Base-by-base conservation (phyloP, 768 basidiomycete genomes). In the Imleria badia region DNA sequence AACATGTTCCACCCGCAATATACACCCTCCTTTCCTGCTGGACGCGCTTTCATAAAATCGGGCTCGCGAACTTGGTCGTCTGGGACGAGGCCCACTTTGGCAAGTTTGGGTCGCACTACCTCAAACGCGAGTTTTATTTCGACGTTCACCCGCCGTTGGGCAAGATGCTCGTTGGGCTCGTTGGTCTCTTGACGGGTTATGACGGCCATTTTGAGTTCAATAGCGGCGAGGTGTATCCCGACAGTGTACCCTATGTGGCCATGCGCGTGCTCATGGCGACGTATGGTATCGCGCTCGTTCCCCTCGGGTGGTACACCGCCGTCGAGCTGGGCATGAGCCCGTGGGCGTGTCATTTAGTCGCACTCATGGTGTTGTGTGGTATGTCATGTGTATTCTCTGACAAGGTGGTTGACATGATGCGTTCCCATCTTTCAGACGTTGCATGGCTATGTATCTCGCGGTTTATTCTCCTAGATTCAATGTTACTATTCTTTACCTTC, bases 71-170 rank as follows among this genome's bases (percentile, higher is more conserved):
- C 66, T 68, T 81, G 59, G 96, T 99, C 72, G 85, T 98, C 55
- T 98, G 96, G 97, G 97, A 99, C 72, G 97, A 99, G 78, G 96
- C 97, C 36, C 97, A 99, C 73, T 99, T 98, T 73, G 97, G 97
- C 62, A 98, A 99, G 75, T 98, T 99, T 73, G 97, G 93, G 47
- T 92, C 92, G 47, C 89, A 98, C 73, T 98, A 99, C 73, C 85
- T 99, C 73, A 97, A 98, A 73, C 90, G 94, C 66, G 94, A 97
- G 71, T 98, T 98, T 75, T 98, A 98, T 78, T 98, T 98, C 70
- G 97, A 99, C 66, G 97, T 98, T 26, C 97, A 99, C 65, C 97
- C 97, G 6, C 97, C 97, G 0, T 80, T 99, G 39, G 97, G 97
- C 4, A 99, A 99, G 79, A 98, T 99, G 94, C 81, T 99, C 51